Conservation (phyloP, 345 rosid species). For the Erysimum cheiranthoides region DNA sequence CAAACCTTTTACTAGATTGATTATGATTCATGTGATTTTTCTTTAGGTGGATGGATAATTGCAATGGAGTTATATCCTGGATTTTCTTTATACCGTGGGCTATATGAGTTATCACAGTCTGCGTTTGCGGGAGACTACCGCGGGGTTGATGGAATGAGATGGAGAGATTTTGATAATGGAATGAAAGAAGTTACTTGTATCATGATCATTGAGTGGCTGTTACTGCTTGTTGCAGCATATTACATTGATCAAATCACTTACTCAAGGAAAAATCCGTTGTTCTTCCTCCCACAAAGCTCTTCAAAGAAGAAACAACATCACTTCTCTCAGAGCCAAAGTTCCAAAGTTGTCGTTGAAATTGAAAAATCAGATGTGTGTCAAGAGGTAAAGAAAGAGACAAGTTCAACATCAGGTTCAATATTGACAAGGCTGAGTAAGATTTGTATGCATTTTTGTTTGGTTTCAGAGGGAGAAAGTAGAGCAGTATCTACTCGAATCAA, state of each 20-base stretch:
- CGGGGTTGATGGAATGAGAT: constrained; percentile 77
- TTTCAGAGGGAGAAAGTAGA: constrained; percentile 86
- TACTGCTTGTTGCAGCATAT: constrained; percentile 66
- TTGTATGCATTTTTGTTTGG: constrained; percentile 1
- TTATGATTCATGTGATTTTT: constrained; percentile 12
- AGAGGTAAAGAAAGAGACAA: constrained; percentile 64
- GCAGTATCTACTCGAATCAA: constrained; percentile 64
- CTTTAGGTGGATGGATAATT: constrained; percentile 69
- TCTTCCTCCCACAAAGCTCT: constrained; percentile 55
- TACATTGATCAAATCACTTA: constrained; percentile 71
- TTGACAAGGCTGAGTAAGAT: constrained; percentile 17
- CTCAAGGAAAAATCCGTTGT: constrained; percentile 64
- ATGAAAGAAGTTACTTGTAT: constrained; percentile 71
- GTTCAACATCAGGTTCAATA: constrained; percentile 2
- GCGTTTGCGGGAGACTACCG: constrained; percentile 57
- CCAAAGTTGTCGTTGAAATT: constrained; percentile 73
- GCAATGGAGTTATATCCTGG: constrained; percentile 92
- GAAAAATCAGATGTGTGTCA: constrained; percentile 84
- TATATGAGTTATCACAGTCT: constrained; percentile 79
- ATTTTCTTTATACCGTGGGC: constrained; percentile 82
- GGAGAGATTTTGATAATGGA: constrained; percentile 74
- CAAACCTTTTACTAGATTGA: not conserved
- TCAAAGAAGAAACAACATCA: constrained; percentile 48
- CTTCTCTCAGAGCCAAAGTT: constrained; percentile 55
- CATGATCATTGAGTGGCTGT: constrained; percentile 80